Conservation (phyloP, 495 filamentous ascomycete genomes). For the Aspergillus campestris region DNA sequence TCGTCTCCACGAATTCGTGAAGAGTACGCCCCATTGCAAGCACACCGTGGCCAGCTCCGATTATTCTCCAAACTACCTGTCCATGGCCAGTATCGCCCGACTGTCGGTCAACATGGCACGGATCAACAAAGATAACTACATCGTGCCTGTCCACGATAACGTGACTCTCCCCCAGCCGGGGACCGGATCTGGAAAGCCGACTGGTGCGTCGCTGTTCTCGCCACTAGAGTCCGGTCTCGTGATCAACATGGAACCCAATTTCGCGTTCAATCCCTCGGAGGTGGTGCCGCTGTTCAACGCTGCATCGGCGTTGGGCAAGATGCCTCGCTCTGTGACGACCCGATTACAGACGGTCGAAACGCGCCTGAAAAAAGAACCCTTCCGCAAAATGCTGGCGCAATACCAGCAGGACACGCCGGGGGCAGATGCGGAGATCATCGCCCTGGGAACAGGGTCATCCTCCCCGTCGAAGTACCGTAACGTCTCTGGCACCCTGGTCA, state of each 20-base stretch:
- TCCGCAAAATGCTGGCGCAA: slow-evolving; percentile 26
- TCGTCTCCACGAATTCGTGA: slow-evolving; percentile 59
- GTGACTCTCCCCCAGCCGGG: slow-evolving; percentile 26
- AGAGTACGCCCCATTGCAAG: slow-evolving; percentile 45
- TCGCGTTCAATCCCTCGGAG: slow-evolving; percentile 41
- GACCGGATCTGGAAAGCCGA: slow-evolving; percentile 5
- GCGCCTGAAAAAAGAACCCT: slow-evolving; percentile 17
- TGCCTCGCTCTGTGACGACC: slow-evolving; percentile 36
- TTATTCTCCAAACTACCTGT: slow-evolving; percentile 61
- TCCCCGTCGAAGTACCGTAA: slow-evolving; percentile 89
- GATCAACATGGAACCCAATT: slow-evolving; percentile 58
- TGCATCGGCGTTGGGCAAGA: slow-evolving; percentile 19
- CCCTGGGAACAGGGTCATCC: slow-evolving; percentile 85
- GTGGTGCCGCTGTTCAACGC: slow-evolving; percentile 48
- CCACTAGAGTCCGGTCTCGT: slow-evolving; percentile 41
- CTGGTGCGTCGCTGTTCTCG: slow-evolving; percentile 16
- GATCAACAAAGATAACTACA: slow-evolving; percentile 62
- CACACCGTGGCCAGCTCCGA: slow-evolving; percentile 71
- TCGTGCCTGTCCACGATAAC: slow-evolving; percentile 53
- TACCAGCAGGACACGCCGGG: slow-evolving; percentile 50
- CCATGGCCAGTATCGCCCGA: slow-evolving; percentile 53
- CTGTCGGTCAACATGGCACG: slow-evolving; percentile 57
- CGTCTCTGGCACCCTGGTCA: slow-evolving; percentile 78
- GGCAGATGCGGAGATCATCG: slow-evolving; percentile 69
- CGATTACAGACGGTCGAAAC: slow-evolving; percentile 21